Conservation (phyloP, 148 eudicot genomes). For the Arctostaphylos glauca region DNA sequence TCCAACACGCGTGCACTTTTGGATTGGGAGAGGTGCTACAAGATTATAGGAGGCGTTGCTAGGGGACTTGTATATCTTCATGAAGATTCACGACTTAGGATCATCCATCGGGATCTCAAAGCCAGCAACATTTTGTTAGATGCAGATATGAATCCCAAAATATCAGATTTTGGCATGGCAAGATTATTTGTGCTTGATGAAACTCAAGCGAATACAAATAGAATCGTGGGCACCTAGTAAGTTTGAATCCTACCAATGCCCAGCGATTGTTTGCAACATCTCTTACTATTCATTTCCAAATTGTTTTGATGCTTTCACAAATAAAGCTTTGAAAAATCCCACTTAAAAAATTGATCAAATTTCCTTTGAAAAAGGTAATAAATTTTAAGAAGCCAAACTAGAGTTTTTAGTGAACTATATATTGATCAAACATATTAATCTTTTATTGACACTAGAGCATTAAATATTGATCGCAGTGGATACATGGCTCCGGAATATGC, state of each 20-base stretch:
- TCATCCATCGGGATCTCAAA: conserved; percentile 2
- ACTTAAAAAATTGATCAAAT: background rate
- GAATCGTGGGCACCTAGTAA: background rate
- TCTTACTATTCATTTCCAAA: no score
- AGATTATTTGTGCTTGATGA: background rate
- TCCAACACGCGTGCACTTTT: conserved; percentile 24
- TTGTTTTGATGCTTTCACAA: background rate
- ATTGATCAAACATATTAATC: background rate
- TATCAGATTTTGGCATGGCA: background rate
- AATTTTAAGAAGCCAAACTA: no score
- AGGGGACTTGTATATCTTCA: conserved; percentile 50
- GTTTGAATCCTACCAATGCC: background rate
- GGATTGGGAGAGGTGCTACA: conserved; percentile 49
- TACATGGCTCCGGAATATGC: background rate
- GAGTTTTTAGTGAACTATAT: no score
- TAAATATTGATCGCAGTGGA: background rate
- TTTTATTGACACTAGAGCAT: background rate
- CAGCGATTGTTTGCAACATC: background rate
- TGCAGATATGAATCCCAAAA: background rate
- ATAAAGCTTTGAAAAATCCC: background rate
- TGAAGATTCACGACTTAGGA: no score
- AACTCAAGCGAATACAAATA: background rate
- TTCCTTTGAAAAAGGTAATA: no score
- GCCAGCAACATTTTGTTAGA: background rate
- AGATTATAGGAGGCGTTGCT: conserved; percentile 50